Conservation (phyloP, 2,329 filamentous ascomycete genomes). For the Alternaria sp. region DNA sequence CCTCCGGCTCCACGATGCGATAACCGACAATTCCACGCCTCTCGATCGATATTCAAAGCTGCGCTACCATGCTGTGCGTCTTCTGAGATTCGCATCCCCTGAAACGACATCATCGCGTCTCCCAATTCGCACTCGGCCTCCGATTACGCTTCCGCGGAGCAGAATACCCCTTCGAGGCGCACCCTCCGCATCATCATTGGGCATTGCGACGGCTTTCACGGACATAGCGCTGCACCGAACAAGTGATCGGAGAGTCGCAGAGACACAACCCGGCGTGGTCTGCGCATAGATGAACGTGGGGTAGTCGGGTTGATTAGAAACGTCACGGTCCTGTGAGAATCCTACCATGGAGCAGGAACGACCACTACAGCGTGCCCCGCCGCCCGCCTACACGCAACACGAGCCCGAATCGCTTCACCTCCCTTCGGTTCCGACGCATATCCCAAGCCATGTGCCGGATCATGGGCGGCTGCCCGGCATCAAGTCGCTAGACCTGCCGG, state of each 20-base stretch:
- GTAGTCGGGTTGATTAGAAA: conserved; percentile 5
- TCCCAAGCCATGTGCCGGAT: conserved; percentile 26
- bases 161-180: conserved; percentile 22
- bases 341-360: conserved; percentile 40
- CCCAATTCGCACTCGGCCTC: conserved; percentile 15
- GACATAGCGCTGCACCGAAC: conserved; percentile 6
- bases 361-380: conserved; percentile 47
- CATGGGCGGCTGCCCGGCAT: conserved; percentile 52
- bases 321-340: neutral
- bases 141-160: conserved; percentile 19
- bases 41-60: neutral
- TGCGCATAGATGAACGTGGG: conserved; percentile 14
- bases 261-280: neutral
- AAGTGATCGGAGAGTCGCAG: neutral
- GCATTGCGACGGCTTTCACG: conserved; percentile 14
- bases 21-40: conserved; percentile 4
- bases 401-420: conserved; percentile 50
- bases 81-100: conserved; percentile 10
- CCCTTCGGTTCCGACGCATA: conserved; percentile 51
- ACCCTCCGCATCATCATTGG: conserved; percentile 6
- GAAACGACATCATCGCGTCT: conserved; percentile 18
- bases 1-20: conserved; percentile 6
- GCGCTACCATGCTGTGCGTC: conserved; percentile 3
- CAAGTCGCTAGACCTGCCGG: conserved; percentile 51
- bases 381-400: conserved; percentile 53